phyloP scores from a whole-genome alignment of 1,284 basidiomycete species.

The Puccinia novopanici region DNA sequence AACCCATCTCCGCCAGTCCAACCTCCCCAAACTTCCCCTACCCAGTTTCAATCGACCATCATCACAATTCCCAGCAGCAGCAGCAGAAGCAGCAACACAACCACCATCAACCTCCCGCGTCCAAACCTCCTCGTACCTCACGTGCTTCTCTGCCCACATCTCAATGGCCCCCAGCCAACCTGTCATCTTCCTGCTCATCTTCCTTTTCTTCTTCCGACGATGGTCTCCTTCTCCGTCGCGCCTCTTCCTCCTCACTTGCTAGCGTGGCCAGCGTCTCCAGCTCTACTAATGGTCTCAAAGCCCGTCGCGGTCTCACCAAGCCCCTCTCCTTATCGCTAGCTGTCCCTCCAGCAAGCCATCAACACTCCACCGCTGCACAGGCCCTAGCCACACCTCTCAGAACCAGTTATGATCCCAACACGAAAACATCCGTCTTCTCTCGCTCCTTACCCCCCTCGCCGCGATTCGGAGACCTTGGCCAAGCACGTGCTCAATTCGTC shows the following conservation, averaged over 20 bases:
- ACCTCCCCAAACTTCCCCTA: constrained; percentile 45
- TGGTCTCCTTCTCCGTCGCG: constrained; percentile 50
- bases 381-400: constrained; percentile 1
- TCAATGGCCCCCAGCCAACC: constrained; percentile 51
- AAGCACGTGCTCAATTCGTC: constrained; percentile 32
- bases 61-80: no score
- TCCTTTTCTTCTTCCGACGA: constrained; percentile 52
- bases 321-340: constrained; percentile 39
- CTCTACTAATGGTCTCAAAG: constrained; percentile 34
- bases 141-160: constrained; percentile 51
- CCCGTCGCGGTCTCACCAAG: constrained; percentile 46
- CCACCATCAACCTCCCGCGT: constrained; percentile 52
- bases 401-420: no score
- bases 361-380: constrained; percentile 3
- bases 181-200: constrained; percentile 53
- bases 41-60: not conserved
- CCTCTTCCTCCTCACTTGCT: constrained; percentile 54
- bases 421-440: constrained; percentile 25
- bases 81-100: constrained; percentile 11
- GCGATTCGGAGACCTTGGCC: constrained; percentile 16
- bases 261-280: constrained; percentile 54
- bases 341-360: constrained; percentile 2
- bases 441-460: constrained; percentile 46
- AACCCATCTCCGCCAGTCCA: constrained; percentile 50
- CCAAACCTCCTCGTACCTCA: constrained; percentile 52